Evolutionary conservation across 2,329 filamentous ascomycete species (phyloP), one percentile per base, ranked within the genome.

Genomic region (Aspergillus texensis): DNA sequence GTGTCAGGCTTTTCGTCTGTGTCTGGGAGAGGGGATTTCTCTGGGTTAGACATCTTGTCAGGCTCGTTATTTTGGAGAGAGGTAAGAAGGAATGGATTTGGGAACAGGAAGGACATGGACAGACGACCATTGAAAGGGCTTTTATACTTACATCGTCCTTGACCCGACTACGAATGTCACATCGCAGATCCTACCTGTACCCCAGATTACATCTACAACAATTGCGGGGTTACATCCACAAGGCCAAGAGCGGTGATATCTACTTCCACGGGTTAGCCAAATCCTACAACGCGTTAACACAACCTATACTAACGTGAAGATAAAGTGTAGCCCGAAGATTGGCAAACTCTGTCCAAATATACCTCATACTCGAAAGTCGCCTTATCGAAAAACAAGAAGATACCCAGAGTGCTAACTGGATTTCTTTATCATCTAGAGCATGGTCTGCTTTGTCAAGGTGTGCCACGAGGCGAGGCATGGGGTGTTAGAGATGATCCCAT

Each of bases 1-100:
- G 58, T 36, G 30, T 62, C 55, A 26, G 62, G 61, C 46, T 67
- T 64, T 4, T 63, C 61, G 2, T 52, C 46, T 11, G 53, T 43
- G 60, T 66, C 50, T 59, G 46, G 12, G 24, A 32, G 41, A 63
- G 58, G 39, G 26, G 19, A 9, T 21, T 28, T 46, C 46, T 46
- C 36, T 46, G 57, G 32, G 24, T 26, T 16, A 16, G 57, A 24
- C 41, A 46, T 30, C 4, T 48, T 58, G 34, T 16, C 5, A 16
- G 34, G 34, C 4, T 16, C 0, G 5, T 6, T 16, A 36, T 36
- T 36, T 2, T 14, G 34, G 10, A 14, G 32, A 34, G 10, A 36
- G 34, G 34, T 16, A 6, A 16, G 34, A 36, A 36, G 34, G 6
- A 36, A 36, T 36, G 34, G 6, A 10, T 39, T 43, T n/a, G 26